Conservation (phyloP, 345 rosid species). For the Draba incana region DNA sequence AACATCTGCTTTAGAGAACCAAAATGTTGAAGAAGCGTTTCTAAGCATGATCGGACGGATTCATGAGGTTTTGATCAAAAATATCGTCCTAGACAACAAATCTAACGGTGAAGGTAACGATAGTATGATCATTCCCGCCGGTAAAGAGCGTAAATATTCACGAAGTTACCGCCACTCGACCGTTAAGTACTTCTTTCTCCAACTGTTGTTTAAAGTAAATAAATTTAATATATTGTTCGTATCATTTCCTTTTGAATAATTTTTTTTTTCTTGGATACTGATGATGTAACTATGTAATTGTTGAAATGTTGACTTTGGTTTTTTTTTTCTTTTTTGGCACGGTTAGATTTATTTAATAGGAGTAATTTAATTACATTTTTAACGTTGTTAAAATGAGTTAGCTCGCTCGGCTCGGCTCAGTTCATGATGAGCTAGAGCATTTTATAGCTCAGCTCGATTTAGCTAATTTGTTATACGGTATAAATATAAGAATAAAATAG, state of each 20-base stretch:
- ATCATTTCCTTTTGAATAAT: not conserved
- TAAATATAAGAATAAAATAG: too few relatives aligned
- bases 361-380: not conserved
- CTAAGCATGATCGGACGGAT: constrained; percentile 62
- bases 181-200: constrained; percentile 42
- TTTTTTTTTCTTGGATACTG: not conserved
- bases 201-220: constrained; percentile 54
- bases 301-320: not conserved
- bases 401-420: too few relatives aligned
- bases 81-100: constrained; percentile 49
- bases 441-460: too few relatives aligned
- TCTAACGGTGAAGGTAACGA: constrained; percentile 35
- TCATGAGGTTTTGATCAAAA: constrained; percentile 55
- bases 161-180: constrained; percentile 77
- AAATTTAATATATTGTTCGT: not conserved
- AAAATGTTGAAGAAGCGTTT: constrained; percentile 77
- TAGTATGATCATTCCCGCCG: constrained; percentile 39
- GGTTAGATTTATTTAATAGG: not conserved
- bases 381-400: not conserved
- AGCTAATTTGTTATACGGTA: too few relatives aligned
- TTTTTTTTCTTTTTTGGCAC: too few relatives aligned
- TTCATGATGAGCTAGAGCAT: too few relatives aligned
- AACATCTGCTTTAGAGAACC: constrained; percentile 71
- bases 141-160: constrained; percentile 52
- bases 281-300: constrained; percentile 1